Base-by-base conservation (phyloP, 768 basidiomycete species). In the Pleurotus ostreatus region DNA sequence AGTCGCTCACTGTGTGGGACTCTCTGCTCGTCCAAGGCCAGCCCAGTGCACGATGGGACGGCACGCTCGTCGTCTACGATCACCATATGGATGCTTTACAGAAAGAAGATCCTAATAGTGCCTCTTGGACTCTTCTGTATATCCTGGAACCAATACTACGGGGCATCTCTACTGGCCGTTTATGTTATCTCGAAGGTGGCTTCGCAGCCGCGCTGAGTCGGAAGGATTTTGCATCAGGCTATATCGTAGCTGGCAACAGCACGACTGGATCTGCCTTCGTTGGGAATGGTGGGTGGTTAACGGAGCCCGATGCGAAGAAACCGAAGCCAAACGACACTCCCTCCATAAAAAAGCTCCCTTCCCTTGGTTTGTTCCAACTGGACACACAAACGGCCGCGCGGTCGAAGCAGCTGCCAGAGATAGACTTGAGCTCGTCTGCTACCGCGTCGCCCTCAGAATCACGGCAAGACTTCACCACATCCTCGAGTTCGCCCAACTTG, bases 81-180 rank as follows among this genome's bases (percentile, higher is more conserved):
- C 86, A 91, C 57, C 85, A 85, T 57, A 92, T 92, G 77, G 85
- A 88, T 66, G 73, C 78, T 55, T 80, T 78, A 55, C 84, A 89
- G 62, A 82, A 75, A 61, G 73, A 76, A 55, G 82, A 82, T 61
- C 61, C 74, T 30, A 68, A 75, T 15, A 77, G 81, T 55, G 81
- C 84, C 30, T 79, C 89, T 0, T 92, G 90, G 88, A 81, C 82
- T 0, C 76, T 93, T 37, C 75, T 92, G 20, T 76, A 80, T 23
- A 76, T 90, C 43, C 68, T 93, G 4, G 65, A 76, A 4, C 80
- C 86, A 4, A 74, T 92, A 41, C 70, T 89, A 23, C 69, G 66
- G 49, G 51, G 16, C 2, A 2, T 49, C 12, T n/a, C 48, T n/a
- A 73, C 75, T 49, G 83, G 82, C 60, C 74, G 67, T 48, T 81